These are phyloP conservation scores for Reutealis trisperma DNA, from an alignment of 345 rosid species.

Conservation along the genomic window DNA sequence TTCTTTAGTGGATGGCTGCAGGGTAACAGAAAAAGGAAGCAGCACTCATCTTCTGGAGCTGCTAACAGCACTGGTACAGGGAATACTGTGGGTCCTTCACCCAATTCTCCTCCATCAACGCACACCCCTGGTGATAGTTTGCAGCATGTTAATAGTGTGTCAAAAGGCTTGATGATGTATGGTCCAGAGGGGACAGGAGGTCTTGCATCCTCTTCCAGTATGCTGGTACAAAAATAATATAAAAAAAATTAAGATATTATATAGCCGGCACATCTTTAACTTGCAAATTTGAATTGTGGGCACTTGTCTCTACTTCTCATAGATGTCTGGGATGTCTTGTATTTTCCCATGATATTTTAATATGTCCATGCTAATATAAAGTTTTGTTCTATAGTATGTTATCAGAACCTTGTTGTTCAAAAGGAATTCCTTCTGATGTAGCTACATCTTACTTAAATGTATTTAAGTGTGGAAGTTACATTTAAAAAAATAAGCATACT, in stretches of 20 bases:
- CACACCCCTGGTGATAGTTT: conserved; percentile 65
- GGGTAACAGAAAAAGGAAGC: conserved; percentile 62
- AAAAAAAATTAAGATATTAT: conserved; percentile 1
- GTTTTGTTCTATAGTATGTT: not conserved
- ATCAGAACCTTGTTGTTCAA: not conserved
- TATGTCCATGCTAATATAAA: not conserved
- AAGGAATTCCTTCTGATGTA: not conserved
- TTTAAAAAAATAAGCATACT: not conserved
- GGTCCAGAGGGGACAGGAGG: conserved; percentile 46
- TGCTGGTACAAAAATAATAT: conserved; percentile 39
- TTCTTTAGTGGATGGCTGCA: conserved; percentile 25
- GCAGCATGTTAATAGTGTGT: conserved; percentile 41
- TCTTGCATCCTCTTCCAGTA: conserved; percentile 50
- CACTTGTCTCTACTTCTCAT: not conserved
- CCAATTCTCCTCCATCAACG: conserved; percentile 66
- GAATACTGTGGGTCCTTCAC: conserved; percentile 59
- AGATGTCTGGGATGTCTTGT: not conserved
- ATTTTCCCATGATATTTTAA: not conserved
- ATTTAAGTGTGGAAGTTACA: conserved; percentile 2
- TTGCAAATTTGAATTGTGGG: not conserved
- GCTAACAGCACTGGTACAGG: conserved; percentile 69
- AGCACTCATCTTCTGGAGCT: conserved; percentile 61
- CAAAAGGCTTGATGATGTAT: conserved; percentile 46
- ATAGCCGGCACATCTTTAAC: not conserved
- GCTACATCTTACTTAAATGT: not conserved